phyloP scores from a whole-genome alignment of 2,329 filamentous ascomycete species.

The Aspergillus costaricaensis region DNA sequence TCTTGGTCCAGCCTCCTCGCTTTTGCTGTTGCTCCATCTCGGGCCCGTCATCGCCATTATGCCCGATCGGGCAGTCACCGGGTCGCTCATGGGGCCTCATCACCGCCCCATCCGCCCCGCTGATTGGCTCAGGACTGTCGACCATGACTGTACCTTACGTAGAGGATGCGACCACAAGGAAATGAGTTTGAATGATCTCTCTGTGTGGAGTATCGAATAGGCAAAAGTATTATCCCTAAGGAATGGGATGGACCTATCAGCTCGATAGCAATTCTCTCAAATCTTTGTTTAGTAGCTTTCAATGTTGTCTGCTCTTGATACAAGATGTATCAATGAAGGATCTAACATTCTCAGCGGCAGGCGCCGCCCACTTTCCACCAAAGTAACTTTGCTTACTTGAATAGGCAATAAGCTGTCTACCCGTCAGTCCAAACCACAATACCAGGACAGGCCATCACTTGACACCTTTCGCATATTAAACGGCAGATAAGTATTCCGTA shows the following conservation, averaged over 20 bases:
- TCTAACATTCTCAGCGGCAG: neutral
- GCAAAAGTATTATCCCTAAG: neutral
- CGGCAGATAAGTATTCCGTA: neutral
- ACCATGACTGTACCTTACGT: neutral
- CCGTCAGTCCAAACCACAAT: neutral
- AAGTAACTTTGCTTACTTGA: neutral
- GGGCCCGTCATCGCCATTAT: constrained; percentile 7
- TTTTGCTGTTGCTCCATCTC: constrained; percentile 9
- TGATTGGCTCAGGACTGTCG: neutral
- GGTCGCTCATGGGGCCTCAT: neutral
- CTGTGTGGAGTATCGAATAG: neutral
- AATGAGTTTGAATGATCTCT: neutral
- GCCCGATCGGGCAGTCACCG: constrained; percentile 10
- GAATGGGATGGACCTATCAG: too few species aligned
- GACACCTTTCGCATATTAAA: neutral
- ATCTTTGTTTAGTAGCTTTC: too few species aligned
- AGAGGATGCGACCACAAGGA: neutral
- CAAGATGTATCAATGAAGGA: neutral
- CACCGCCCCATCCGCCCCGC: neutral
- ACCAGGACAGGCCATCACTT: neutral
- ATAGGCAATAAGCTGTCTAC: neutral
- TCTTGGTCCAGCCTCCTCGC: constrained; percentile 23
- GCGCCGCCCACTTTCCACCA: too few species aligned
- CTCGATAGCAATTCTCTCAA: too few species aligned
- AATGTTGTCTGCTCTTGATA: neutral